Base-by-base conservation (phyloP, 805 yeast genomes). In the Kazachstania viticola region DNA sequence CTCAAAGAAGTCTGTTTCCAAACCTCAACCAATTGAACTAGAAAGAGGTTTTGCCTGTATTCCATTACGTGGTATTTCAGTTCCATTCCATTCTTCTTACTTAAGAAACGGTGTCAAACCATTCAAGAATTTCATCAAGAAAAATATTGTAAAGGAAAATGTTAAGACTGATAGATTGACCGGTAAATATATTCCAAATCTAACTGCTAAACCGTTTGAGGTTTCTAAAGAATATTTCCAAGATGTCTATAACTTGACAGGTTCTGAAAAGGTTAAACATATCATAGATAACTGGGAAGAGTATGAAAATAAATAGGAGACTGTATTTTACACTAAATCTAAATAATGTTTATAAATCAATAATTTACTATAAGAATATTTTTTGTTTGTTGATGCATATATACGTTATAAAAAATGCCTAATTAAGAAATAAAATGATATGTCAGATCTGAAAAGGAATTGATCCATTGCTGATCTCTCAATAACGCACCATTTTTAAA, bases 61-160 rank as follows among this genome's bases (percentile, higher is more conserved):
- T 50, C 99, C 99, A 59, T 74, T 91, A 62, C 85, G 80, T 70
- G 98, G 98, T 49, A 91, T 91, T 46, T 84, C 95, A n/a, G 99
- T 91, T 57, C 99, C 99, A 41, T 91, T 91, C 96, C 99, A 91
- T 66, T 85, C 96, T 18, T 79, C 95, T n/a, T 91, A 93, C 67
- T 72, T 91, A 67, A 80, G 88, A 72, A 82, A 91, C 36, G 99
- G 99, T 65, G 99, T 91, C 38, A 88, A 87, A 65, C 98, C 98
- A 51, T 91, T 91, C 83, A 87, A 88, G 71, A 82, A 85, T 65
- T 91, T 91, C 79, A 72, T 91, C 67, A 77, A 78, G 59, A 91
- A 85, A 79, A 88, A 91, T 74, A 80, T 91, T 53, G 79, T 94
- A 42, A 83, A 80, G 67, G 81, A 84, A 49, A 93, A 95, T 30